A percentile compares a stretch with the other conserved stretches of the same genome.
phyloP scores from a whole-genome alignment of 257 asterid species.

The Gentiana straminea region DNA sequence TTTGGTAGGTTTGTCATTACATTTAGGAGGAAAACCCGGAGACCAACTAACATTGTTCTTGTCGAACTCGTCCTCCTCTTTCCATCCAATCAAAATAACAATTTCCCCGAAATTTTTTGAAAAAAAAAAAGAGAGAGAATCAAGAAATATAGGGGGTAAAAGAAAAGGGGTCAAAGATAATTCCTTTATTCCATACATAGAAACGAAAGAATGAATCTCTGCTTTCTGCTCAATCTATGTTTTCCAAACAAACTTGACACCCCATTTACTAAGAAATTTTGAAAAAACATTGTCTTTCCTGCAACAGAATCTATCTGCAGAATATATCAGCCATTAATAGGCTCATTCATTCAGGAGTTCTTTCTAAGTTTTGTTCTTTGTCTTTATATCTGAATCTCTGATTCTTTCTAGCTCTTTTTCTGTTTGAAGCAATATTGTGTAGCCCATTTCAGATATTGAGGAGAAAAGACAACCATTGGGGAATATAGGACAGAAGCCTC shows the following conservation, averaged over 20 bases:
- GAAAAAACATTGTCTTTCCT: neutral
- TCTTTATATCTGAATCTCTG: no score
- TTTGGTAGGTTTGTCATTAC: constrained; percentile 50
- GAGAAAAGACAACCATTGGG: neutral
- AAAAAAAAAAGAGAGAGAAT: constrained; percentile 5
- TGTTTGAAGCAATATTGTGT: neutral
- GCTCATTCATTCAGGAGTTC: no score
- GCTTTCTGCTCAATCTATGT: constrained; percentile 28
- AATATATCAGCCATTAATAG: no score
- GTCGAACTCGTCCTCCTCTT: constrained; percentile 25
- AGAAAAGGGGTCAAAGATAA: neutral
- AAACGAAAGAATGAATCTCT: constrained; percentile 18
- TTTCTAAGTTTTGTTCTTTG: no score
- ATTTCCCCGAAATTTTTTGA: constrained; percentile 1
- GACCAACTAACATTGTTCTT: constrained; percentile 20
- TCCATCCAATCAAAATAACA: constrained; percentile 15
- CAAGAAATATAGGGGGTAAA: neutral
- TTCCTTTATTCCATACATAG: constrained; percentile 8
- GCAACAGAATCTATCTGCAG: no score
- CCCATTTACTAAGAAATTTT: constrained; percentile 9
- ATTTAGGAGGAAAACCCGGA: constrained; percentile 57
- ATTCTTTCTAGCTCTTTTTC: neutral
- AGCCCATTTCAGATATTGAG: neutral
- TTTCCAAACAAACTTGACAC: constrained; percentile 8
- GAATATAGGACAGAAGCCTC: neutral